Evolutionary conservation across 1,284 basidiomycete species (phyloP).

Genomic region (Fistulinella staudtii): DNA sequence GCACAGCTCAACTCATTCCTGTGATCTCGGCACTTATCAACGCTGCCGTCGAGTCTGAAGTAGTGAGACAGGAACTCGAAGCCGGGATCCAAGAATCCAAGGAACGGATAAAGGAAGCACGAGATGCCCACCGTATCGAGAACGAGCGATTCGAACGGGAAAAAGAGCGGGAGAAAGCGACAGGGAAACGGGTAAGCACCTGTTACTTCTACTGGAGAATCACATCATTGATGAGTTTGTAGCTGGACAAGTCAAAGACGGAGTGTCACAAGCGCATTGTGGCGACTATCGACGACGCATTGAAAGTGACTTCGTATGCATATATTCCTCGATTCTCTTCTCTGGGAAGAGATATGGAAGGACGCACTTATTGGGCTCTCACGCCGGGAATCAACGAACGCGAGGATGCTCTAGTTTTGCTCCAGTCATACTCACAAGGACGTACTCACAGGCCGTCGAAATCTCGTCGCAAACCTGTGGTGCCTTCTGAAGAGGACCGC

Average conservation of each 20-base stretch:
- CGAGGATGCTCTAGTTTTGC: constrained; percentile 42
- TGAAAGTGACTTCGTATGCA: constrained; percentile 34
- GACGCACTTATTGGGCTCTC: constrained; percentile 52
- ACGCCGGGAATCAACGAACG: constrained; percentile 46
- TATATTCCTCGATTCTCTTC: constrained; percentile 42
- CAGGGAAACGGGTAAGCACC: constrained; percentile 36
- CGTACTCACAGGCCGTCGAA: constrained; percentile 29
- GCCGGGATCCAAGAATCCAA: constrained; percentile 49
- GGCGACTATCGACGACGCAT: constrained; percentile 23
- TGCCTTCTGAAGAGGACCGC: constrained; percentile 45
- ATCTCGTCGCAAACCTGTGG: constrained; percentile 37
- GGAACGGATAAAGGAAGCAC: constrained; percentile 46
- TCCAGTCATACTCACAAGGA: constrained; percentile 31
- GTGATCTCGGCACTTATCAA: constrained; percentile 57
- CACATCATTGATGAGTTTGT: neutral
- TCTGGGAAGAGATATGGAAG: constrained; percentile 50
- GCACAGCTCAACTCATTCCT: constrained; percentile 62
- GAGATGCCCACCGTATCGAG: constrained; percentile 44
- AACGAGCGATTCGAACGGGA: constrained; percentile 45
- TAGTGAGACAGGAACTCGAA: constrained; percentile 57
- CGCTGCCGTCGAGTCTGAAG: constrained; percentile 41
- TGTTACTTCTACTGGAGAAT: neutral
- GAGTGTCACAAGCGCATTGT: constrained; percentile 22
- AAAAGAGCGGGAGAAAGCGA: constrained; percentile 30
- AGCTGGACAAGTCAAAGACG: constrained; percentile 25